Percentiles rank a stretch among this genome's conserved stretches.
These are phyloP conservation scores for Clarkia xantiana DNA, from an alignment of 345 rosid species.

Conservation along the genomic window DNA sequence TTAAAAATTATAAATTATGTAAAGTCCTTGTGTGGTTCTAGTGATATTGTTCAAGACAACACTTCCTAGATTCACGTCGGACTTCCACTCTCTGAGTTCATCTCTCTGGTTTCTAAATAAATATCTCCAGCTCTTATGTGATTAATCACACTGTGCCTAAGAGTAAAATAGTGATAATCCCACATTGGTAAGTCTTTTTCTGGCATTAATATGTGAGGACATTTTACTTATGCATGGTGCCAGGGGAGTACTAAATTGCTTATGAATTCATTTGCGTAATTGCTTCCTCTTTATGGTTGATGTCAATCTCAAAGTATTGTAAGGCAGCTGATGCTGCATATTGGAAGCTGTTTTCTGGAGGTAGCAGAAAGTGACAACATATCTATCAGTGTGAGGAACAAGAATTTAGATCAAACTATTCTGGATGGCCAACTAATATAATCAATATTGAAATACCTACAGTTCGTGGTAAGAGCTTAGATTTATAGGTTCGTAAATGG, in stretches of 20 bases:
- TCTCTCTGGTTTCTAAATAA: constrained; percentile 12
- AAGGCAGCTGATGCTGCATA: constrained; percentile 41
- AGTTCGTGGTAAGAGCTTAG: constrained; percentile 36
- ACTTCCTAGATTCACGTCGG: constrained; percentile 77
- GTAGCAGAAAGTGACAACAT: constrained; percentile 34
- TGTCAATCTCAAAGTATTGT: constrained; percentile 86
- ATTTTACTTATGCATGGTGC: constrained; percentile 42
- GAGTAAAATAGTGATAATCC: too few species aligned
- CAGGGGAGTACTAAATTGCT: constrained; percentile 96
- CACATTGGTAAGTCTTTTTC: not conserved
- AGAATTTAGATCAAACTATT: constrained; percentile 66
- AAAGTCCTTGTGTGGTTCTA: too few species aligned
- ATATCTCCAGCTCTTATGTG: too few species aligned
- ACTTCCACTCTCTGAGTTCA: constrained; percentile 93
- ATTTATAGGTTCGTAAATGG: not conserved
- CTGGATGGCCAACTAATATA: constrained; percentile 96
- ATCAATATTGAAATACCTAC: constrained; percentile 91
- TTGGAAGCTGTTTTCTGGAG: constrained; percentile 59
- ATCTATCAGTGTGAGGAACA: constrained; percentile 61
- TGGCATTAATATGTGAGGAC: constrained; percentile 22
- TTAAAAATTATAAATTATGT: too few species aligned
- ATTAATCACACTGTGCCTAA: too few species aligned
- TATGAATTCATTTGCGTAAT: constrained; percentile 77
- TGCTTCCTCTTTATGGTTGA: constrained; percentile 83
- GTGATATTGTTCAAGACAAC: constrained; percentile 60